These are phyloP conservation scores for Microcyclospora tardicrescens DNA, from an alignment of 2,329 filamentous ascomycete genomes.

Conservation along the genomic window DNA sequence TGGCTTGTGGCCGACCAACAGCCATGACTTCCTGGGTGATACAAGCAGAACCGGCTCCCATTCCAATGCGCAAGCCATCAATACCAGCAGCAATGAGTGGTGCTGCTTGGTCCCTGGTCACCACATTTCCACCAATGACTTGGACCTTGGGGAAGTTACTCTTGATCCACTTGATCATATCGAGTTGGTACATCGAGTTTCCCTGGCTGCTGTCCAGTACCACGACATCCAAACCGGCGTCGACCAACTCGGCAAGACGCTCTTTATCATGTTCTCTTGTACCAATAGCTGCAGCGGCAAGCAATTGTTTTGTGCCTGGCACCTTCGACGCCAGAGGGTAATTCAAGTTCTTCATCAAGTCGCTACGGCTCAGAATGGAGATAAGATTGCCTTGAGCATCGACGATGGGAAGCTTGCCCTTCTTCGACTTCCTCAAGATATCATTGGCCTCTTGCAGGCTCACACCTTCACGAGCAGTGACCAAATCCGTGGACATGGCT, in stretches of 20 bases:
- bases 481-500: conserved; percentile 91
- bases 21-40: conserved; percentile 99
- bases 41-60: conserved; percentile 95
- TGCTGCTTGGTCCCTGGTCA: conserved; percentile 93
- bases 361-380: conserved; percentile 84
- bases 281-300: conserved; percentile 88
- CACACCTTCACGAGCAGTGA: conserved; percentile 75
- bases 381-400: conserved; percentile 40
- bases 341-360: conserved; percentile 96
- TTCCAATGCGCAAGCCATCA: conserved; percentile 93
- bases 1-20: conserved; percentile 89
- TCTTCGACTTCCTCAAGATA: conserved; percentile 89
- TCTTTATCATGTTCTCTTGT: conserved; percentile 87
- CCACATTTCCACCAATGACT: conserved; percentile 96
- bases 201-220: conserved; percentile 93
- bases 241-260: conserved; percentile 74
- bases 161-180: conserved; percentile 97
- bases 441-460: conserved; percentile 80
- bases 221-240: conserved; percentile 90
- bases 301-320: conserved; percentile 91
- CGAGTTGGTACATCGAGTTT: conserved; percentile 96
- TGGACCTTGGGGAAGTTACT: conserved; percentile 71
- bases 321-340: conserved; percentile 95
- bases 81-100: conserved; percentile 83
- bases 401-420: conserved; percentile 53